Evolutionary conservation across 805 yeast genomes (phyloP).

Genomic region (Spencermartinsiella europaea): DNA sequence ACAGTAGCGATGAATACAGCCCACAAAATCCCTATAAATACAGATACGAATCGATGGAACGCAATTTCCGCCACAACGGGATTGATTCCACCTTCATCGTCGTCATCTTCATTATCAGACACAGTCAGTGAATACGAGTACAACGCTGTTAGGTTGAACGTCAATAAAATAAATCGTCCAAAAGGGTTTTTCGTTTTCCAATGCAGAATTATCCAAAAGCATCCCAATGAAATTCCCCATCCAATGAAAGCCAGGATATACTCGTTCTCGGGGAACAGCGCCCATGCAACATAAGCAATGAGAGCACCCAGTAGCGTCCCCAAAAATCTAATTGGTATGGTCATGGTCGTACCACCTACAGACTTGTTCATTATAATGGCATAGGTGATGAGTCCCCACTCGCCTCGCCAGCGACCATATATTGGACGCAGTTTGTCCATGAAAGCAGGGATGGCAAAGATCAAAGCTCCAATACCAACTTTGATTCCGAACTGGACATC

Average conservation of each 20-base stretch:
- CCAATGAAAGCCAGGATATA: constrained; percentile 48
- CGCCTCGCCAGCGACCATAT: constrained; percentile 68
- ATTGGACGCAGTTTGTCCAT: constrained; percentile 46
- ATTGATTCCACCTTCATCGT: constrained; percentile 61
- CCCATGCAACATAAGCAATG: constrained; percentile 58
- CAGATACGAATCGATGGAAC: constrained; percentile 69
- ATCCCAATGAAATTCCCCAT: constrained; percentile 35
- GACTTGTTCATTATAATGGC: constrained; percentile 82
- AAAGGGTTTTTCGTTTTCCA: constrained; percentile 51
- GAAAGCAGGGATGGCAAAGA: constrained; percentile 63
- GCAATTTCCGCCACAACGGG: constrained; percentile 74
- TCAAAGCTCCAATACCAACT: constrained; percentile 72
- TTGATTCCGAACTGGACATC: constrained; percentile 76
- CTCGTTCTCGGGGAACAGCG: constrained; percentile 49
- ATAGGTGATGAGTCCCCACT: constrained; percentile 80
- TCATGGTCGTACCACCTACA: constrained; percentile 77
- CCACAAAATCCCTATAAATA: constrained; percentile 69
- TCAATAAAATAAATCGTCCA: constrained; percentile 57
- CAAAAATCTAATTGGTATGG: constrained; percentile 44
- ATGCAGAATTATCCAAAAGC: constrained; percentile 52
- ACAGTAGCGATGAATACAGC: constrained; percentile 63
- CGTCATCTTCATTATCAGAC: constrained; percentile 46
- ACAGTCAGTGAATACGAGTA: constrained; percentile 66
- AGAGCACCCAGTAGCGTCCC: constrained; percentile 74
- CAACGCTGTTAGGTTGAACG: constrained; percentile 73